A percentile compares a stretch with the other conserved stretches of the same genome.
Evolutionary conservation across 495 filamentous ascomycete species (phyloP).

Genomic region (Aeminium ludgeri): DNA sequence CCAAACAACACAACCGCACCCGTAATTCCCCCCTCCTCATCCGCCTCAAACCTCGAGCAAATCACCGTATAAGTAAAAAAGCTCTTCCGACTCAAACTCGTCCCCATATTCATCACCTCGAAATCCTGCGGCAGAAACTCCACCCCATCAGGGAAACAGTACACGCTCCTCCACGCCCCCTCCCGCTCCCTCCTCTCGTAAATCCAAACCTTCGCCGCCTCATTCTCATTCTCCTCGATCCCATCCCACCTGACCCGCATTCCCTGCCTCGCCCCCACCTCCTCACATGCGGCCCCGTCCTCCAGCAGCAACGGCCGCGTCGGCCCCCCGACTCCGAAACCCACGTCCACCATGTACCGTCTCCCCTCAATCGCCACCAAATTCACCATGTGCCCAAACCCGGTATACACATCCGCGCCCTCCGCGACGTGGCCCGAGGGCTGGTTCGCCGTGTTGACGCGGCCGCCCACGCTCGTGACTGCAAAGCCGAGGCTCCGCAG

Average conservation of each 20-base stretch:
- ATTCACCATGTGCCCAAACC: constrained; percentile 53
- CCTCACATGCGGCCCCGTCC: constrained; percentile 11
- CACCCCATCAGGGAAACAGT: constrained; percentile 38
- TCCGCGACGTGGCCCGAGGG: constrained; percentile 1
- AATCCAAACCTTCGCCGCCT: constrained; percentile 39
- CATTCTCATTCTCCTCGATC: constrained; percentile 23
- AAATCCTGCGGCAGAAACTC: constrained; percentile 49
- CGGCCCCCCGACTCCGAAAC: constrained; percentile 49
- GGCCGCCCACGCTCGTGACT: constrained; percentile 18
- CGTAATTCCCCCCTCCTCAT: constrained; percentile 27
- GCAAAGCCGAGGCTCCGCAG: constrained; percentile 44
- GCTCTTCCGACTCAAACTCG: constrained; percentile 29
- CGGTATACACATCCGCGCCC: constrained; percentile 9
- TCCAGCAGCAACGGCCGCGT: constrained; percentile 14
- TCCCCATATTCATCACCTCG: constrained; percentile 46
- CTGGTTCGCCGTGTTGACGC: constrained; percentile 5
- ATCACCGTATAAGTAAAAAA: constrained; percentile 36
- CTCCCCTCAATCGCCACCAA: constrained; percentile 38
- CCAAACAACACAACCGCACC: constrained; percentile 42
- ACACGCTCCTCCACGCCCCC: constrained; percentile 37
- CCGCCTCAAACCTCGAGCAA: constrained; percentile 40
- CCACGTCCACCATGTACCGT: constrained; percentile 51
- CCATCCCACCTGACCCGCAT: constrained; percentile 5
- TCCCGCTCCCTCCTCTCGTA: constrained; percentile 34
- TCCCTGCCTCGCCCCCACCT: constrained; percentile 1